Base-by-base conservation (phyloP, 1,284 basidiomycete species). In the Moniliophthora roreri region DNA sequence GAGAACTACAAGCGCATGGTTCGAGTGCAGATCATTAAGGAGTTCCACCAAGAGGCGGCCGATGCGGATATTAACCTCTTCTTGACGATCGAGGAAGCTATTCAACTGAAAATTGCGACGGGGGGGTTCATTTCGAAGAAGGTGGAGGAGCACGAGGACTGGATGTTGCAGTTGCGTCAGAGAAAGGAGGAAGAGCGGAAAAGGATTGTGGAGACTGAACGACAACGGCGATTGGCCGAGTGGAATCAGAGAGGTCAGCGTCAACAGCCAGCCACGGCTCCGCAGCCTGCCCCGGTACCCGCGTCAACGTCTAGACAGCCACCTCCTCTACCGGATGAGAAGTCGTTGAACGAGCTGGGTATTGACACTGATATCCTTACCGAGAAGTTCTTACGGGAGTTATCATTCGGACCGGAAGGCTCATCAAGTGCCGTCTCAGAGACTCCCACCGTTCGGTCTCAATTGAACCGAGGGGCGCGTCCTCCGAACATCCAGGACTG, bases 41-140 rank as follows among this genome's bases (percentile, higher is more conserved):
- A 83, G 55, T 83, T 83, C 64, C 81, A 83, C 58, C 66, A 66
- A 7, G 73, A 71, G 39, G 81, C 81, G 3, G 78, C 77, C 2
- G 62, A 69, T 18, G 66, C 73, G 24, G 81, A 80, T 57, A 72
- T 79, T 38, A 63, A 70, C 45, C 71, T 83, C 20, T 71, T 76
- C 3, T 64, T 74, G 42, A 68, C 66, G 7, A 72, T 83, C n/a
- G 66, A 73, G 28, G 64, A 68, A 28, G 62, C 54, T 11, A 48
- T 45, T 21, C 40, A 64, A 21, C 35, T 16, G 41, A 53, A 51
- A 34, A 48, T 63, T 10, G 58, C 62, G 15, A 62, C 61, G 7
- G 69, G 68, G 49, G 69, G 70, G 48, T 62, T 62, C 36, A 61
- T 63, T 41, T 59, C 61, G 18, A 62, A 62, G 28, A 68, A 66